Conservation (phyloP, 805 yeast species). For the Candida parachauliodes region DNA sequence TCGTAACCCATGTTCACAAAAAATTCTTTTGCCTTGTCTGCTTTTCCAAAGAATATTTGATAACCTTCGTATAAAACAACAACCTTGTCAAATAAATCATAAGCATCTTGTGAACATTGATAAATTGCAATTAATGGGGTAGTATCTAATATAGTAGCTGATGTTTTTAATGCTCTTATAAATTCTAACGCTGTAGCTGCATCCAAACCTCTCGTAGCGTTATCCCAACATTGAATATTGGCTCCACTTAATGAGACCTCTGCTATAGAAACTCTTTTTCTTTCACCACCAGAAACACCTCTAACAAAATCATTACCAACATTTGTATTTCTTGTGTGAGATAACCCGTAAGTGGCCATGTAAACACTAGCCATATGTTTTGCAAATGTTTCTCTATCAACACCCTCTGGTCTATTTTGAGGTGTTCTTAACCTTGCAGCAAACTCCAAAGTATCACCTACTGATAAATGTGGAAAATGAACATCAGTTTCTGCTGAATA, state of each 20-base stretch:
- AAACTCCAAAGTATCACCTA: conserved; percentile 53
- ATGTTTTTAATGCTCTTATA: conserved; percentile 54
- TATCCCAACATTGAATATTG: conserved; percentile 60
- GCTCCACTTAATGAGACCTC: conserved; percentile 57
- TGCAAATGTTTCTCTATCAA: conserved; percentile 33
- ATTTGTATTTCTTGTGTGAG: conserved; percentile 57
- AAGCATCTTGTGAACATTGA: conserved; percentile 66
- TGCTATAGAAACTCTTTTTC: conserved; percentile 68
- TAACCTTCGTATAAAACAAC: conserved; percentile 53
- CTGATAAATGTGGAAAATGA: conserved; percentile 55
- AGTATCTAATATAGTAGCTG: conserved; percentile 51
- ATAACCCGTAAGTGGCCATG: conserved; percentile 49
- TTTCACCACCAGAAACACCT: conserved; percentile 72
- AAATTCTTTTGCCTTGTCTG: conserved; percentile 42
- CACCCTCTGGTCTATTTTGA: conserved; percentile 33
- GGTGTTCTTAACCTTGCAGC: conserved; percentile 52
- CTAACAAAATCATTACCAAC: conserved; percentile 67
- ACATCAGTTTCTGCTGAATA: conserved; percentile 53
- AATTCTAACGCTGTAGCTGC: conserved; percentile 69
- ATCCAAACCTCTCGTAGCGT: conserved; percentile 69
- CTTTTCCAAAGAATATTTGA: conserved; percentile 36
- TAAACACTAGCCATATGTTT: conserved; percentile 40
- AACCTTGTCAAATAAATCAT: conserved; percentile 41
- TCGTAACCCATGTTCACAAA: conserved; percentile 60
- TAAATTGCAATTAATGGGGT: conserved; percentile 65